Evolutionary conservation across 805 yeast species (phyloP).

Genomic region (Candida railenensis): DNA sequence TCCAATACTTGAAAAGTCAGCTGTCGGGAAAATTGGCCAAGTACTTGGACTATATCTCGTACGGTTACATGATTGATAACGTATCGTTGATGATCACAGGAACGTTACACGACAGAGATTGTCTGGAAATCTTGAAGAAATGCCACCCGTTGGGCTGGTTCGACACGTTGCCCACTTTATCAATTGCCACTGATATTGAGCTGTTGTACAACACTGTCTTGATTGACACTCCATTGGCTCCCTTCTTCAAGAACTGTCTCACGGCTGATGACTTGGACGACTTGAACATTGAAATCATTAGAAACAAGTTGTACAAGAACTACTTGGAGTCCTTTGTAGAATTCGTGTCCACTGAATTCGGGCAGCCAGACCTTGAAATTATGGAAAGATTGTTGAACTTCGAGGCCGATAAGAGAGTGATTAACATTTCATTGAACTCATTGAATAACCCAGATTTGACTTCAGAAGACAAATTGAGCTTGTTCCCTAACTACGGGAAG

Average conservation of each 20-base stretch:
- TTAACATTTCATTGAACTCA: constrained; percentile 89
- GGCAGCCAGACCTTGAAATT: constrained; percentile 75
- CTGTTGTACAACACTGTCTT: constrained; percentile 89
- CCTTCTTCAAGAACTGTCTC: constrained; percentile 88
- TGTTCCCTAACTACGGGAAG: constrained; percentile 82
- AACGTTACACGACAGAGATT: constrained; percentile 91
- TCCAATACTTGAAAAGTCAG: constrained; percentile 80
- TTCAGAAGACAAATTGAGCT: constrained; percentile 63
- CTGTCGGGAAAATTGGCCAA: constrained; percentile 76
- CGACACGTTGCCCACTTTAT: constrained; percentile 91
- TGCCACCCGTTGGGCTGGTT: constrained; percentile 99
- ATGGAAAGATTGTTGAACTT: constrained; percentile 78
- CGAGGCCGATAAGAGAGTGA: constrained; percentile 94
- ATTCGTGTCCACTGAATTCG: constrained; percentile 61
- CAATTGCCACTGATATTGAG: constrained; percentile 93
- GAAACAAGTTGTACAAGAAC: constrained; percentile 89
- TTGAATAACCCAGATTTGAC: constrained; percentile 74
- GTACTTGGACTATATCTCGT: constrained; percentile 89
- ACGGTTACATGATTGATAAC: constrained; percentile 98
- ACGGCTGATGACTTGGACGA: constrained; percentile 90
- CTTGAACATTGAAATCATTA: constrained; percentile 88
- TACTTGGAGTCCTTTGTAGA: constrained; percentile 83
- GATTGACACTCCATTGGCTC: constrained; percentile 96
- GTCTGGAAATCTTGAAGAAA: constrained; percentile 79
- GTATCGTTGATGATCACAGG: constrained; percentile 96